Evolutionary conservation across 2,329 filamentous ascomycete species (phyloP).

Genomic region (Colletotrichum somersetense): DNA sequence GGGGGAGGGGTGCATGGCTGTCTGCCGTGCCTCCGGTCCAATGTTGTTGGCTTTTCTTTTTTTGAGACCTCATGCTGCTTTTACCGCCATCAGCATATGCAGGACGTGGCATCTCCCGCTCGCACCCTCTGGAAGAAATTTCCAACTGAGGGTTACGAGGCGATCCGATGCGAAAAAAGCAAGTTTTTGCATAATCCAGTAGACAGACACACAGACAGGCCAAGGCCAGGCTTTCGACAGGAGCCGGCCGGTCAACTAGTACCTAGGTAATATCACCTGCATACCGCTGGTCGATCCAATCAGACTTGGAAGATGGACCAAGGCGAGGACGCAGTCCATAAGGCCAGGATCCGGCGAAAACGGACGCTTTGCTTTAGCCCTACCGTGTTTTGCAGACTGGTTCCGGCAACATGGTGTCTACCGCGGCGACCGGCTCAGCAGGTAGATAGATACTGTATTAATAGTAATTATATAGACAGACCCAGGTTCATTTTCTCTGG

Average conservation of each 20-base stretch:
- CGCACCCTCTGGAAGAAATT: conserved; percentile 6
- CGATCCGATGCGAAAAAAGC: conserved; percentile 24
- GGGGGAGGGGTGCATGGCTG: conserved; percentile 1
- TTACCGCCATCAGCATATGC: conserved; percentile 22
- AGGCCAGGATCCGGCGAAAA: conserved; percentile 24
- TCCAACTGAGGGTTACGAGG: conserved; percentile 12
- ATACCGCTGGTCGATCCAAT: conserved; percentile 9
- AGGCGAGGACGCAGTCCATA: not conserved
- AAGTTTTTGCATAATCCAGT: conserved; percentile 15
- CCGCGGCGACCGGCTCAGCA: conserved; percentile 6
- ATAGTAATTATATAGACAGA: no score
- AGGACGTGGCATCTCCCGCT: conserved; percentile 26
- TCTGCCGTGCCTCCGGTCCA: conserved; percentile 22
- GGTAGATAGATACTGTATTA: not conserved
- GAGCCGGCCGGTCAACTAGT: not conserved
- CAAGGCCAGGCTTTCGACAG: not conserved
- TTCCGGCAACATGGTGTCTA: conserved; percentile 23
- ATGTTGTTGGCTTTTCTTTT: conserved; percentile 13
- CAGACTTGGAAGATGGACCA: conserved; percentile 3
- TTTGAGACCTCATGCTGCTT: conserved; percentile 22
- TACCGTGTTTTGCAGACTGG: conserved; percentile 20
- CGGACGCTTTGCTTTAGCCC: conserved; percentile 15
- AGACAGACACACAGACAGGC: not conserved
- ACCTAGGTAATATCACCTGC: conserved; percentile 3
- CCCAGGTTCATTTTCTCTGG: not conserved